Evolutionary conservation across 768 basidiomycete genomes (phyloP).

Genomic region (Vishniacozyma victoriae): DNA sequence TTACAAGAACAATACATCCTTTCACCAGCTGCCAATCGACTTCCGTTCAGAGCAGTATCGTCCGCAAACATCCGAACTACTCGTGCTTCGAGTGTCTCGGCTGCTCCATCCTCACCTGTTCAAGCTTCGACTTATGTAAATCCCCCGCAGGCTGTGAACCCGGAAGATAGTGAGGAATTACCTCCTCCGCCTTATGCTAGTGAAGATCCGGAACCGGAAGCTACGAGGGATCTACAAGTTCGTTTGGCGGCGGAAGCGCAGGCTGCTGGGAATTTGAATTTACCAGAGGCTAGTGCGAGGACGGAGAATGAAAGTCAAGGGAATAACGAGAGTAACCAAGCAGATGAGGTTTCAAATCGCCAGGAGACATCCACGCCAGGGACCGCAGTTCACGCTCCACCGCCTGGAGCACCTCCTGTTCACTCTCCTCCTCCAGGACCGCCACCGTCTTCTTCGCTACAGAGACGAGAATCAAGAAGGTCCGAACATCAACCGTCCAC

Average conservation of each 20-base stretch:
- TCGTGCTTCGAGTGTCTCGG: too few species aligned
- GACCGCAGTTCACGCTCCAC: too few species aligned
- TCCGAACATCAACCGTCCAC: constrained; percentile 5
- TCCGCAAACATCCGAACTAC: constrained; percentile 9
- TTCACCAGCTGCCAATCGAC: not conserved
- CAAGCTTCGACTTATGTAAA: constrained; percentile 1
- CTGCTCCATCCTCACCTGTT: too few species aligned
- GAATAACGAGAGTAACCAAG: too few species aligned
- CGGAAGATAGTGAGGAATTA: constrained; percentile 22
- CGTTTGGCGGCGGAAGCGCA: constrained; percentile 34
- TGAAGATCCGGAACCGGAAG: constrained; percentile 43
- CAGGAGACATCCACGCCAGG: too few species aligned
- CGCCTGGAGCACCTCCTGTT: not conserved
- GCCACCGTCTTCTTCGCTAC: constrained; percentile 3
- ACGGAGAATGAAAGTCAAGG: too few species aligned
- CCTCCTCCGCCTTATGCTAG: constrained; percentile 43
- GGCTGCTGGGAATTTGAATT: constrained; percentile 1
- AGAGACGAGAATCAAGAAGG: not conserved
- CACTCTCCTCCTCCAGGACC: constrained; percentile 1
- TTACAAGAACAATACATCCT: constrained; percentile 10
- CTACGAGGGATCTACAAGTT: constrained; percentile 35
- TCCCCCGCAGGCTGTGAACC: constrained; percentile 3
- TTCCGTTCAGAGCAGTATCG: constrained; percentile 3
- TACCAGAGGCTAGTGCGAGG: too few species aligned
- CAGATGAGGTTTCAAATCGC: too few species aligned